These are phyloP conservation scores for Boehmeria nivea DNA, from an alignment of 306 rosid species.

Conservation along the genomic window DNA sequence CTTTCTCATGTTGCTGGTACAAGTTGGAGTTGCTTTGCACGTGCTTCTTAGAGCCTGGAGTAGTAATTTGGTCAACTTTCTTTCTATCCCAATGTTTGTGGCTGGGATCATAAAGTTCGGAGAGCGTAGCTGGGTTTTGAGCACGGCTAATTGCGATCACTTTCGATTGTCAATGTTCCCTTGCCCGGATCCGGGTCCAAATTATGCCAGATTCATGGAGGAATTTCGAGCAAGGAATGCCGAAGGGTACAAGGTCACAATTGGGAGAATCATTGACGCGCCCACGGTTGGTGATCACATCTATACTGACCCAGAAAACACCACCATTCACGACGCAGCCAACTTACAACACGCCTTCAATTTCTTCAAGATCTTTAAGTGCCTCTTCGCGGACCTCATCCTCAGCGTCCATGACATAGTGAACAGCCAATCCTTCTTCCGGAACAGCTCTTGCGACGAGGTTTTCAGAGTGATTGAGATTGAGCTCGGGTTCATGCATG, in stretches of 20 bases:
- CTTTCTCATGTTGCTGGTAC: slow-evolving; percentile 15
- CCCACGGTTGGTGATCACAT: not conserved
- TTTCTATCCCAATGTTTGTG: slow-evolving; percentile 31
- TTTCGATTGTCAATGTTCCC: slow-evolving; percentile 33
- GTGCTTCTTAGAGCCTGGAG: slow-evolving; percentile 12
- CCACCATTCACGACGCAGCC: not conserved
- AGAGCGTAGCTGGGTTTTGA: slow-evolving; percentile 62
- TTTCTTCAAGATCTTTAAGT: slow-evolving; percentile 21
- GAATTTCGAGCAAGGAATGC: not conserved
- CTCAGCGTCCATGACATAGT: slow-evolving; percentile 23
- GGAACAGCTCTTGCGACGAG: not conserved
- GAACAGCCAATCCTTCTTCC: slow-evolving; percentile 18
- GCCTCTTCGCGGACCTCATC: slow-evolving; percentile 40
- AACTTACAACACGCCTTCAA: not conserved
- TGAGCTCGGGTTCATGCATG: slow-evolving; percentile 47
- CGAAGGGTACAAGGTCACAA: not conserved
- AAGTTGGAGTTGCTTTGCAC: slow-evolving; percentile 4
- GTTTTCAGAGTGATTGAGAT: slow-evolving; percentile 34
- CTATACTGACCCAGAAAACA: not conserved
- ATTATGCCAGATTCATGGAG: slow-evolving; percentile 7
- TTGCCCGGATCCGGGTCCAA: slow-evolving; percentile 27
- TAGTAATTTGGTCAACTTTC: not conserved
- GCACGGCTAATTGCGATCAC: slow-evolving; percentile 33
- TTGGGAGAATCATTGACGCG: not conserved
- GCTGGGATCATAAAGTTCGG: slow-evolving; percentile 59